Conservation (phyloP, 108 stramenopile species). For the Halocafeteria seosinensis region DNA sequence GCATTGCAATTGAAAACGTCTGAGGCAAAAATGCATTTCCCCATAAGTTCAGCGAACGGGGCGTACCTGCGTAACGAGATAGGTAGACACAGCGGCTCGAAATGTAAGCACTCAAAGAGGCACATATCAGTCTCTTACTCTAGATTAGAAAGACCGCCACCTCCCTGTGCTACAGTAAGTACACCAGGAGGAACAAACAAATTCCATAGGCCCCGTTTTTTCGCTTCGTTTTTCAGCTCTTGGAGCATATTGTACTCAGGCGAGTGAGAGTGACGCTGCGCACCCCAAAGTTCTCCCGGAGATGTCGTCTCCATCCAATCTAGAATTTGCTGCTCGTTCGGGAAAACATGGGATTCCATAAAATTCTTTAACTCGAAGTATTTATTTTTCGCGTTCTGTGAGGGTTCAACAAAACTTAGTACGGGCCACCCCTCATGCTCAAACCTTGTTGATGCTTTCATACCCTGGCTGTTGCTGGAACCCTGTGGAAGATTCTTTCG, state of each 20-base stretch:
- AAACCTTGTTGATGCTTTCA: too few relatives aligned
- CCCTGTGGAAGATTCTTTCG: too few relatives aligned
- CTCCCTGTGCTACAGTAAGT: neutral
- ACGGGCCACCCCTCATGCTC: too few relatives aligned
- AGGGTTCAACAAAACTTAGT: too few relatives aligned
- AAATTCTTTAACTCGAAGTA: neutral
- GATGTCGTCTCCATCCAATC: too few relatives aligned
- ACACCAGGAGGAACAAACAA: conserved; percentile 38
- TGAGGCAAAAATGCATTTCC: conserved; percentile 24
- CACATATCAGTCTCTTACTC: too few relatives aligned
- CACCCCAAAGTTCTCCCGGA: too few relatives aligned
- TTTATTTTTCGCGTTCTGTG: neutral
- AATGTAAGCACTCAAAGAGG: too few relatives aligned
- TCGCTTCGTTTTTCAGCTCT: conserved; percentile 43
- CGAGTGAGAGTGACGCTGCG: neutral
- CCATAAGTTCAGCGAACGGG: conserved; percentile 24
- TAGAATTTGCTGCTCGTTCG: neutral
- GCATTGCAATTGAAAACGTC: conserved; percentile 38
- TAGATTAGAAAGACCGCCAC: too few relatives aligned
- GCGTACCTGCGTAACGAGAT: conserved; percentile 15
- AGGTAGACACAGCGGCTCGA: conserved; percentile 27
- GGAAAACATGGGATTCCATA: neutral
- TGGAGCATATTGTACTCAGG: conserved; percentile 6
- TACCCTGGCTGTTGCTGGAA: neutral
- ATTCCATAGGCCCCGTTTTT: conserved; percentile 63